phyloP scores from a whole-genome alignment of 2,329 filamentous ascomycete species.

The Fusarium pininemorale region DNA sequence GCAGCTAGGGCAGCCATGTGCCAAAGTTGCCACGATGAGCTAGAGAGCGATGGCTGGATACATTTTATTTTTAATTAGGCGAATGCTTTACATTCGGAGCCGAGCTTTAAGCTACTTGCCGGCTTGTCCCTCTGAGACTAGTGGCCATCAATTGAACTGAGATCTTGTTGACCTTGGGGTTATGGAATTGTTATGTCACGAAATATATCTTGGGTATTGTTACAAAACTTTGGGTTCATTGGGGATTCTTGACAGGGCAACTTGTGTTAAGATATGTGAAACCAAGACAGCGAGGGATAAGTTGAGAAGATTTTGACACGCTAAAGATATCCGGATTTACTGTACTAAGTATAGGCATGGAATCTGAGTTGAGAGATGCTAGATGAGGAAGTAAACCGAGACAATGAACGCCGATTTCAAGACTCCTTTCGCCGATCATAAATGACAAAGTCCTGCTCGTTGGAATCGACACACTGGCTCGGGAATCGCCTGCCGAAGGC shows the following conservation, averaged over 20 bases:
- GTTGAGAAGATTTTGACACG: constrained; percentile 6
- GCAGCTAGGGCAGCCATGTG: background rate
- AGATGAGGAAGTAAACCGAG: constrained; percentile 14
- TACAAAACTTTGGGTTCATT: background rate
- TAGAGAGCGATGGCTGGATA: background rate
- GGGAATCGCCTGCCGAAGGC: constrained; percentile 6
- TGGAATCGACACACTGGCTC: background rate
- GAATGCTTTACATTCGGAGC: background rate
- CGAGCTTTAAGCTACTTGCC: background rate
- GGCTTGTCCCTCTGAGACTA: background rate
- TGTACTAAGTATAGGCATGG: background rate
- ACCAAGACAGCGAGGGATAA: background rate
- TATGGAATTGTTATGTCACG: background rate
- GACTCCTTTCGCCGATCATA: constrained; percentile 19
- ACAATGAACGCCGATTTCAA: constrained; percentile 16
- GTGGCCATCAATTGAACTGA: background rate
- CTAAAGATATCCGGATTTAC: constrained; percentile 15
- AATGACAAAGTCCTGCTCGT: constrained; percentile 20
- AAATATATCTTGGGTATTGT: background rate
- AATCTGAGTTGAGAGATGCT: background rate
- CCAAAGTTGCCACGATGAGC: constrained; percentile 9
- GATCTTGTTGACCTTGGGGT: no score
- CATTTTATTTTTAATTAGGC: background rate
- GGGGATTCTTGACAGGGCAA: background rate
- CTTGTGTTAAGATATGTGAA: background rate